Evolutionary conservation across 2,329 filamentous ascomycete species (phyloP).

Genomic region (Coleophoma eucalyptorum): DNA sequence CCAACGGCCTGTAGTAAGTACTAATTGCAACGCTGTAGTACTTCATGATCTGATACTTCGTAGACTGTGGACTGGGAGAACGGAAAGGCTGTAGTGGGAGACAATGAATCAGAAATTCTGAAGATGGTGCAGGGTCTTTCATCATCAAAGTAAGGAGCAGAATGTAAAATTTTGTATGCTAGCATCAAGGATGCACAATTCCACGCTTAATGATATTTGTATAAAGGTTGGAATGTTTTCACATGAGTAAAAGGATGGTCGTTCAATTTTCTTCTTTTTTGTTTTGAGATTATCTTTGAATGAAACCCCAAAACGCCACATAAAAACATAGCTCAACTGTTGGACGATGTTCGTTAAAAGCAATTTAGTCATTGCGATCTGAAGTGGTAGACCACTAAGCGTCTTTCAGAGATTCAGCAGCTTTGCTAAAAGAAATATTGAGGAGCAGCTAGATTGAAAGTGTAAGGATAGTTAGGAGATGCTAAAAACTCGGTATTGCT

Average conservation of each 20-base stretch:
- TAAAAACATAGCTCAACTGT: not conserved
- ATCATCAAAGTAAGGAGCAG: conserved; percentile 17
- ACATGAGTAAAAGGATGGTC: not conserved
- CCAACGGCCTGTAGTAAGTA: conserved; percentile 70
- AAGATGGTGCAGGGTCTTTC: conserved; percentile 66
- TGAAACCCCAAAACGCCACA: not conserved
- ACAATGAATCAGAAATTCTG: conserved; percentile 84
- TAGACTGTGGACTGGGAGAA: conserved; percentile 89
- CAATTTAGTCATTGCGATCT: not conserved
- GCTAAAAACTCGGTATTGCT: too few species aligned
- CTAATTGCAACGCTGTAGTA: conserved; percentile 2
- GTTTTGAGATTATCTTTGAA: not conserved
- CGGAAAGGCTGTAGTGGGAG: conserved; percentile 73
- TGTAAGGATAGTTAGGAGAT: too few species aligned
- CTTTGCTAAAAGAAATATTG: too few species aligned
- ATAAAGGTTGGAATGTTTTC: not conserved
- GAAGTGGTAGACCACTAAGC: not conserved
- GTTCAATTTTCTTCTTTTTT: not conserved
- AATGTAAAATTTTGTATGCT: not conserved
- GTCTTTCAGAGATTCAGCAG: too few species aligned
- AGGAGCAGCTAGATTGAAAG: too few species aligned
- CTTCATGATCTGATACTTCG: conserved; percentile 16
- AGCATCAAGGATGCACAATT: conserved; percentile 2
- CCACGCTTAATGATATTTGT: not conserved
- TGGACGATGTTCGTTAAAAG: not conserved